Base-by-base conservation (phyloP, 2,329 filamentous ascomycete species). In the Sarocladium brachiariae region DNA sequence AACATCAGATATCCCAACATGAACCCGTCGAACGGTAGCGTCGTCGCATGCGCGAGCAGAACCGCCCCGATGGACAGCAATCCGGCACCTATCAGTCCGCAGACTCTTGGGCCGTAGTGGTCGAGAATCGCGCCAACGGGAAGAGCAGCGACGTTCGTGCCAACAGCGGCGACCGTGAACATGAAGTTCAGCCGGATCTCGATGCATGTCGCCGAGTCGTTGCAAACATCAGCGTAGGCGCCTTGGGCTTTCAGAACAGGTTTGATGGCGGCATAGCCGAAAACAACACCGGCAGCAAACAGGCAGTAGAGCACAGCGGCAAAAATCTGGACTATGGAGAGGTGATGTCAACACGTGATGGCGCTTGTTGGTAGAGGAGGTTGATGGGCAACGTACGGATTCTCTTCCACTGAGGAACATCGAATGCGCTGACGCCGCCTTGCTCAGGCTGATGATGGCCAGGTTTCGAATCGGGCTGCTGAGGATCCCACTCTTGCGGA, bases 101-200 rank as follows among this genome's bases (percentile, higher is more conserved):
- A 87, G 4, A 88, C 75, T 51, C 86, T 79, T 13, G 91, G 91
- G 1, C 91, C 91, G 61, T 81, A 91, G 54, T 82, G 77, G 67
- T 96, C 91, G 19, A 96, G 78, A 39, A 95, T 85, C 2, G 88
- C 87, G 41, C 91, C 91, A 10, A 95, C 83, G 2, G 90, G 88
- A 6, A 96, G 75, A 11, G 91, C 90, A 35, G 83, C 88, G 11
- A 95, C 86, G 60, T 96, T 96, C 34, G 90, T 95, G 6, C 81
- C 86, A 9, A 95, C 89, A 13, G 89, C 90, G 11, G 90, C 90
- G 35, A 90, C 78, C 5, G 89, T 95, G 73, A 96, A 96, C 87
- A 95, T 95, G 57, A 96, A 72, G 65, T 96, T 96, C 51, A 96
- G 76, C 53, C 75, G 76, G 50, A 83, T 79, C 52, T 66, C 64